Conservation (phyloP, 2,329 filamentous ascomycete species). For the Paecilomyces fulvus region DNA sequence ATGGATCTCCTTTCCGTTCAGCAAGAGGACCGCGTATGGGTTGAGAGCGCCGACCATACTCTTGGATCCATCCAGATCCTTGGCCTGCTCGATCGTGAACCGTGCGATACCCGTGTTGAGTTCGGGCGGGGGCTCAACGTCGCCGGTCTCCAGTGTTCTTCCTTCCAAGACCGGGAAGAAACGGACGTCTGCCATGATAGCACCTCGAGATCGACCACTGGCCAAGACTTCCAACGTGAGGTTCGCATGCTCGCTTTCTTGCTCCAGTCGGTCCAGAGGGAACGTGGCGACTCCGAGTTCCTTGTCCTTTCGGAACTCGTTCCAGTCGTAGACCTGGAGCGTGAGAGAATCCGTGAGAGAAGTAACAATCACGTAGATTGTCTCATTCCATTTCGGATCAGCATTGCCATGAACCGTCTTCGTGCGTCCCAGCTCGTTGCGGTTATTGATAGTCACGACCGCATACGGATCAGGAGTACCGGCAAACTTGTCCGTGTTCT, state of each 20-base stretch:
- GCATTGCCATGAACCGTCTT: conserved; percentile 78
- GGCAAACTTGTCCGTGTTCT: conserved; percentile 90
- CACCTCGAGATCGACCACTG: conserved; percentile 75
- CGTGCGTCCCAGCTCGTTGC: conserved; percentile 73
- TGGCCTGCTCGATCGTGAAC: conserved; percentile 90
- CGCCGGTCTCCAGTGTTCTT: conserved; percentile 60
- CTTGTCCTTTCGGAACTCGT: conserved; percentile 94
- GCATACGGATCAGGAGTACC: conserved; percentile 88
- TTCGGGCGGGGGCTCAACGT: conserved; percentile 70
- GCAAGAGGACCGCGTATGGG: conserved; percentile 77
- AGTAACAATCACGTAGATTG: conserved; percentile 87
- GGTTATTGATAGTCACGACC: conserved; percentile 73
- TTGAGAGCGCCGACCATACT: conserved; percentile 85
- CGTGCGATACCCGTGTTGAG: conserved; percentile 88
- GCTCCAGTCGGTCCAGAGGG: conserved; percentile 70
- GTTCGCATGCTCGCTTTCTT: conserved; percentile 70
- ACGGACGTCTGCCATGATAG: conserved; percentile 71
- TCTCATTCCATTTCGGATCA: conserved; percentile 93
- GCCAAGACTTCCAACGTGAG: conserved; percentile 74
- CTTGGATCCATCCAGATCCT: conserved; percentile 88
- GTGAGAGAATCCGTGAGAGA: conserved; percentile 83
- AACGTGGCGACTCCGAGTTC: conserved; percentile 85
- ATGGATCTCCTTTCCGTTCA: conserved; percentile 89
- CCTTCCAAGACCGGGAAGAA: conserved; percentile 90
- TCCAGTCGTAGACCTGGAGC: conserved; percentile 81